Base-by-base conservation (phyloP, 2,329 filamentous ascomycete species). In the Ophiostoma pallidulum region DNA sequence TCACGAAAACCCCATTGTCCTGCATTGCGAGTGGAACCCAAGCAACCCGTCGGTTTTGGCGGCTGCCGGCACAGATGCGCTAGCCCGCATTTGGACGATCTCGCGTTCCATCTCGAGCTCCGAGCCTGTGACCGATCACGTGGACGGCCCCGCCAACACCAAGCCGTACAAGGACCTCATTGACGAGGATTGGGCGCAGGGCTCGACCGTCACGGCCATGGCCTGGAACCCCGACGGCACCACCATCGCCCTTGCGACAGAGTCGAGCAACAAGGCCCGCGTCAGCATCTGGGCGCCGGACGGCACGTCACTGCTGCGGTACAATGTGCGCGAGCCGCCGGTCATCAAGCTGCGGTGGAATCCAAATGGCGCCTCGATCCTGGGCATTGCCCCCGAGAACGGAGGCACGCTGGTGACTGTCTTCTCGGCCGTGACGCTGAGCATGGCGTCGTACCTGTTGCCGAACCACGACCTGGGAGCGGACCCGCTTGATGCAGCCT, bases 1-100 rank as follows among this genome's bases (percentile, higher is more conserved):
- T 42, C 54, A 60, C 60, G 73, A 77, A 60, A 75, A 72, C 64
- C 76, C 78, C 61, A 72, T 80, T 59, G 66, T 82, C 64, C 71
- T 82, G 68, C 77, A 81, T 65, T 82, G 78, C 73, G 77, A 80
- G 71, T 83, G 78, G 76, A 81, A 76, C 70, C 79, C 79, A 57
- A 71, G 63, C 64, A 73, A 82, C 69, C 74, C 78, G 63, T 77
- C 73, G 51, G 68, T 80, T 66, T 71, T 83, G 71, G 79, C 78
- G 64, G 78, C 77, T 71, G 78, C 76, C 68, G 79, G 79, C 59
- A 82, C 77, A 63, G 79, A 82, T 70, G 77, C 78, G 66, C 77
- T 82, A 77, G 79, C 78, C 70, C 78, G 78, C 55, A 72, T 82
- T 66, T 82, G 79, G 78, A 80, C 75, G 53, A 64, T 82, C 57